Percentiles rank a stretch among this genome's conserved stretches.
phyloP scores from a whole-genome alignment of 345 rosid species.

The Ailanthus altissimus region DNA sequence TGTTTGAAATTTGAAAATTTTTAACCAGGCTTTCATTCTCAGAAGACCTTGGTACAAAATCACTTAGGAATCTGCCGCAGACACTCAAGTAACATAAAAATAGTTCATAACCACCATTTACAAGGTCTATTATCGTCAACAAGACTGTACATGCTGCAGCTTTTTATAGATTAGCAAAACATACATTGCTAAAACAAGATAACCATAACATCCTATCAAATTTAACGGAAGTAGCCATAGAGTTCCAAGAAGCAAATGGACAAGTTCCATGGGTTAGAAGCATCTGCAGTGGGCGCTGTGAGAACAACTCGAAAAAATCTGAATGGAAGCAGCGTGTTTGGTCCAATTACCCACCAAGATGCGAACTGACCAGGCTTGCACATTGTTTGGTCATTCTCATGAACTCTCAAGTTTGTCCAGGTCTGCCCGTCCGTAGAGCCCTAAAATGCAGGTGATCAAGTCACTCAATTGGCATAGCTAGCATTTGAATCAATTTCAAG shows the following conservation, averaged over 20 bases:
- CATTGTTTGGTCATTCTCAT: slow-evolving; percentile 73
- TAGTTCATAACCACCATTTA: neutral
- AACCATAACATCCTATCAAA: neutral
- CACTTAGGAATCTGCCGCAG: no score
- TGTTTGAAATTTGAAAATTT: neutral
- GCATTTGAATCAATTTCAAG: neutral
- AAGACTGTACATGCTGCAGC: neutral
- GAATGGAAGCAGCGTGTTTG: slow-evolving; percentile 73
- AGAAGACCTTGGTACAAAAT: no score
- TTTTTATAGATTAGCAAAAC: neutral
- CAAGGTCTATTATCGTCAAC: neutral
- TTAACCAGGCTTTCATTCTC: no score
- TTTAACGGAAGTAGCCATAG: slow-evolving; percentile 77
- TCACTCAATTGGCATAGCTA: neutral
- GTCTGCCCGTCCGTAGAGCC: slow-evolving; percentile 75
- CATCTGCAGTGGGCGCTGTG: slow-evolving; percentile 70
- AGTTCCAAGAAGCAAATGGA: slow-evolving; percentile 91
- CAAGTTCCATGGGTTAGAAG: slow-evolving; percentile 72
- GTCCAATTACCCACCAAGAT: slow-evolving; percentile 77
- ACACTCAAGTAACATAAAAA: no score
- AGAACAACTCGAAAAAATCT: slow-evolving; percentile 72
- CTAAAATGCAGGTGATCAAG: slow-evolving; percentile 35
- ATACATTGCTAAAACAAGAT: neutral
- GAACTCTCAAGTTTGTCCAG: slow-evolving; percentile 76
- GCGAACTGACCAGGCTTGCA: slow-evolving; percentile 85